Base-by-base conservation (phyloP, 2,329 filamentous ascomycete genomes). In the Apiospora rasikravindrae region DNA sequence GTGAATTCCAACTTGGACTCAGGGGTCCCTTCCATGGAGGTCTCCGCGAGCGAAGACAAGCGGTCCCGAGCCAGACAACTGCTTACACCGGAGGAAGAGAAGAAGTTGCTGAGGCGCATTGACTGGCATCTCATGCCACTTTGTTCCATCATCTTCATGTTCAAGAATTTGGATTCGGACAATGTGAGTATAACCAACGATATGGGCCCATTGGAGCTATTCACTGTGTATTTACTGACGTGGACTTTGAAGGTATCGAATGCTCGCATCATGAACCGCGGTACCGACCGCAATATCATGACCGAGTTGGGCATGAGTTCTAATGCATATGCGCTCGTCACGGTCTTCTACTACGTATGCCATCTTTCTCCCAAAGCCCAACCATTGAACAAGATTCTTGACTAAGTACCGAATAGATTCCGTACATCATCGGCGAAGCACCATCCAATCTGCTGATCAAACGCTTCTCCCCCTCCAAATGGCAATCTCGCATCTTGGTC, bases 111-210 rank as follows among this genome's bases (percentile, higher is more conserved):
- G 64, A 79, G 83, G 19, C 79, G 81, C 14, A 81, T 86, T 29
- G 84, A 86, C 73, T 83, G 79, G 82, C 82, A 81, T 53, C 76
- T 85, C 1, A 83, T 86, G 81, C 80, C 82, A 0, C 74, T 85
- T 40, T 83, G 82, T 67, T 82, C 82, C 0, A 71, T 84, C 8
- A 80, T 84, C 13, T 84, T 84, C 69, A 76, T 84, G 71, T 80
- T 84, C 69, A 84, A 84, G 71, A 83, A 82, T 19, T 73, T 84
- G 3, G 83, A 84, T 67, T 75, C 78, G 10, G 78, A 81, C 70
- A 84, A 84, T 74, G 80, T 79, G 26, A 70, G 77, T 71, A 42
- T n/a, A 7, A 10, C 45, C 19, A 10, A 2, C 8, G 45, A n/a
- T n/a, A 49, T 22, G 44, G 4, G 22, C 2, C 22, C 7, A 8